phyloP scores from a whole-genome alignment of 2,329 filamentous ascomycete species.

The Colletotrichum theobromicola region DNA sequence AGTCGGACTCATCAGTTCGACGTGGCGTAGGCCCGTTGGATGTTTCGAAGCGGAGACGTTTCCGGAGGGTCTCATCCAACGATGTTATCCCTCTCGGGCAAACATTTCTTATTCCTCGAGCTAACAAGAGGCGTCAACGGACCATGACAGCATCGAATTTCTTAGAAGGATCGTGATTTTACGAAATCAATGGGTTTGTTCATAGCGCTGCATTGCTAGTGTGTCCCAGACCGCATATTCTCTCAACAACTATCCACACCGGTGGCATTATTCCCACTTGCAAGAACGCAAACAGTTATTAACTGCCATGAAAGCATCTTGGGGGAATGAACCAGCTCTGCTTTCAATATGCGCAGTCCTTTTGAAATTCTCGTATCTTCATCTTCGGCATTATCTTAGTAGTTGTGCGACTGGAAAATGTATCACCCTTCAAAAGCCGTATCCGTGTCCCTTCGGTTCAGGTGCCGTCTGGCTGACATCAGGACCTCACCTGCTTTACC shows the following conservation, averaged over 20 bases:
- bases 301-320: not conserved
- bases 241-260: not conserved
- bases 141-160: not conserved
- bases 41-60: not conserved
- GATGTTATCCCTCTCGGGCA: not conserved
- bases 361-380: no score
- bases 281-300: not conserved
- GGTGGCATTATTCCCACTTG: not conserved
- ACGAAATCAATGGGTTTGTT: not conserved
- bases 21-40: not conserved
- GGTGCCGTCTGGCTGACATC: no score
- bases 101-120: slow-evolving; percentile 1
- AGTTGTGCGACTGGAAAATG: no score
- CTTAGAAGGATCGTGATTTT: not conserved
- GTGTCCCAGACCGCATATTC: not conserved
- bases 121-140: not conserved
- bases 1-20: not conserved
- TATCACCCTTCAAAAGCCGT: no score
- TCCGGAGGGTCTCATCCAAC: not conserved
- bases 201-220: not conserved
- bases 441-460: no score
- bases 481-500: no score
- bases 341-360: not conserved
- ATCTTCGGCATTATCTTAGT: no score
- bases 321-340: not conserved